These are phyloP conservation scores for Albugo laibachii DNA, from an alignment of 352 stramenopile species.

Conservation along the genomic window DNA sequence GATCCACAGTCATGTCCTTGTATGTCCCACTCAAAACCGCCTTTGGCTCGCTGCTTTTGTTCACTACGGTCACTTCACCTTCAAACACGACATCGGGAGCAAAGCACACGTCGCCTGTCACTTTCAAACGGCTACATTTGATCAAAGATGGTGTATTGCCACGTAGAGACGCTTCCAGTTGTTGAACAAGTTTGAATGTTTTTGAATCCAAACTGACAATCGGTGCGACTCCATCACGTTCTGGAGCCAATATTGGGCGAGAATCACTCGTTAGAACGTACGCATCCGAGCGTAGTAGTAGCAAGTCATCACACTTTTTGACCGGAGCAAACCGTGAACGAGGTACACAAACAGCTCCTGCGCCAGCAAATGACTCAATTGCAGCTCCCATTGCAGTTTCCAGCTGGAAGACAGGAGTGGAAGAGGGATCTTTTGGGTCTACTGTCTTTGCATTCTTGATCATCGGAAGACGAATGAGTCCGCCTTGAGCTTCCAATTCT, in stretches of 20 bases:
- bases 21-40: slow-evolving; percentile 85
- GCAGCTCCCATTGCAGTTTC: slow-evolving; percentile 76
- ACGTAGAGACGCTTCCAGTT: slow-evolving; percentile 86
- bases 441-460: slow-evolving; percentile 81
- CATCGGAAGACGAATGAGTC: slow-evolving; percentile 69
- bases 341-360: slow-evolving; percentile 72
- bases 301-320: slow-evolving; percentile 76
- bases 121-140: slow-evolving; percentile 87
- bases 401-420: slow-evolving; percentile 70
- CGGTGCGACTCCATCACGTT: slow-evolving; percentile 86
- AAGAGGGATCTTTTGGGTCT: slow-evolving; percentile 70
- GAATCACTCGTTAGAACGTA: slow-evolving; percentile 94
- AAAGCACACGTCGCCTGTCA: slow-evolving; percentile 91
- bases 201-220: slow-evolving; percentile 92
- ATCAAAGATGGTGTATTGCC: slow-evolving; percentile 91
- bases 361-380: slow-evolving; percentile 75
- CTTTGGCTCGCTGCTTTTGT: slow-evolving; percentile 92
- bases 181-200: slow-evolving; percentile 96
- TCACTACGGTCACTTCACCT: slow-evolving; percentile 84
- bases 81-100: slow-evolving; percentile 83
- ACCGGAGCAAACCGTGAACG: slow-evolving; percentile 77
- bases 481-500: slow-evolving; percentile 53
- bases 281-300: slow-evolving; percentile 91
- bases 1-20: slow-evolving; percentile 89
- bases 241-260: slow-evolving; percentile 88